Percentiles rank a stretch among this genome's conserved stretches.
phyloP scores from a whole-genome alignment of 352 stramenopile genomes.

The Pythium catenulatum region DNA sequence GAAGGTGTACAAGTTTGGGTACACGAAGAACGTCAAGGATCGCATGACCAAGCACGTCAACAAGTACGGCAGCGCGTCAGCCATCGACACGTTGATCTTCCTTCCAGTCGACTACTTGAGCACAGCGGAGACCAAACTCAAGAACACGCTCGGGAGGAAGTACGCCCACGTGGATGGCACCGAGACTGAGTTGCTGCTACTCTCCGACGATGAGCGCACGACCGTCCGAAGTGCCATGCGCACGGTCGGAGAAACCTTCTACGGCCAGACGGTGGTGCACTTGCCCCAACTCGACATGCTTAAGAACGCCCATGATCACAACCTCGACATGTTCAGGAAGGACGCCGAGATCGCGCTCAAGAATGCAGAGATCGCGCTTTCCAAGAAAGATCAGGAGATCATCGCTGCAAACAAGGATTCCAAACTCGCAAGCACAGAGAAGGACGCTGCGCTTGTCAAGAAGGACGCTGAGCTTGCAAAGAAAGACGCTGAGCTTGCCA shows the following conservation, averaged over 20 bases:
- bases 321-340: not conserved
- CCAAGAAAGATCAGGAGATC: not conserved
- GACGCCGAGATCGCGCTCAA: not conserved
- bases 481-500: not conserved
- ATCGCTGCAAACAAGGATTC: not conserved
- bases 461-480: not conserved
- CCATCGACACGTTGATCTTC: conserved; percentile 8
- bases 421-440: not conserved
- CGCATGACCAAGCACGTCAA: not conserved
- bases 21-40: not conserved
- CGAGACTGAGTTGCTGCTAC: not conserved
- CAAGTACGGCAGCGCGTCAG: not conserved
- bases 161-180: not conserved
- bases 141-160: not conserved
- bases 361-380: too few species aligned
- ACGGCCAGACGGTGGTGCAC: not conserved
- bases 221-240: not conserved
- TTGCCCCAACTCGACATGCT: not conserved
- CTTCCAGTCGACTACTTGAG: not conserved
- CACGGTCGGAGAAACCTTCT: not conserved
- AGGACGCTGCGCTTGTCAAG: not conserved
- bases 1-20: too few species aligned
- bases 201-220: not conserved
- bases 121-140: not conserved
- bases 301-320: not conserved